These are phyloP conservation scores for Rugosomyces carneus DNA, from an alignment of 1,284 basidiomycete genomes.

Conservation along the genomic window DNA sequence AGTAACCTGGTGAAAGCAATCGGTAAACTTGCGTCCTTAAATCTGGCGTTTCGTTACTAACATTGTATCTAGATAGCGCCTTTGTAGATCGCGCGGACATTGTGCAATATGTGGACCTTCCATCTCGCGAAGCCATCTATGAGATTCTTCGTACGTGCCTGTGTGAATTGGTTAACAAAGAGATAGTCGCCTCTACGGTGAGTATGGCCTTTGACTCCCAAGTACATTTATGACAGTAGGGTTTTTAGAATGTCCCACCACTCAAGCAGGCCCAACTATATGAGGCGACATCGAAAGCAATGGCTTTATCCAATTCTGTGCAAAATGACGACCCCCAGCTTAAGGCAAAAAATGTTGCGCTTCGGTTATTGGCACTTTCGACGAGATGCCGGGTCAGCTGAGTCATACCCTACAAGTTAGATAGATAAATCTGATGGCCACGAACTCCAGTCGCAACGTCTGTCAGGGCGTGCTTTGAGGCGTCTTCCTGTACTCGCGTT, in stretches of 20 bases:
- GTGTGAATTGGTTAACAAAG: constrained; percentile 69
- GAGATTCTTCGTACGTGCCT: constrained; percentile 88
- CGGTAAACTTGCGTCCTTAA: constrained; percentile 41
- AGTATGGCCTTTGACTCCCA: constrained; percentile 19
- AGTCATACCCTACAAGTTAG: not conserved
- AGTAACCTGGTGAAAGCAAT: constrained; percentile 95
- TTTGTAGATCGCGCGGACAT: constrained; percentile 98
- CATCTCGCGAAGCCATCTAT: constrained; percentile 87
- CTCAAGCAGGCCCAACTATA: constrained; percentile 55
- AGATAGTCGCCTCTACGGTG: constrained; percentile 62
- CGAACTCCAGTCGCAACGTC: constrained; percentile 47
- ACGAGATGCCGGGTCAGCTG: constrained; percentile 64
- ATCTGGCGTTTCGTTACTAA: constrained; percentile 15
- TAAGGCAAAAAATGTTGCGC: constrained; percentile 46
- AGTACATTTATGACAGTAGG: constrained; percentile 1
- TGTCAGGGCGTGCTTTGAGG: constrained; percentile 88
- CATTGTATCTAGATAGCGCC: constrained; percentile 64
- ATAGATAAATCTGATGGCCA: not conserved
- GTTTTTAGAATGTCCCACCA: constrained; percentile 53
- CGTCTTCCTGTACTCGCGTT: constrained; percentile 90
- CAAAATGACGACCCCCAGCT: constrained; percentile 32
- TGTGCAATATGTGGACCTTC: constrained; percentile 89
- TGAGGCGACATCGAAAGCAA: constrained; percentile 31
- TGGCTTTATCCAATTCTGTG: constrained; percentile 8
- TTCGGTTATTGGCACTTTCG: constrained; percentile 62